Evolutionary conservation across 305 asterid species (phyloP), one percentile per base, ranked within the genome.

Genomic region (Euphrasia arctica): DNA sequence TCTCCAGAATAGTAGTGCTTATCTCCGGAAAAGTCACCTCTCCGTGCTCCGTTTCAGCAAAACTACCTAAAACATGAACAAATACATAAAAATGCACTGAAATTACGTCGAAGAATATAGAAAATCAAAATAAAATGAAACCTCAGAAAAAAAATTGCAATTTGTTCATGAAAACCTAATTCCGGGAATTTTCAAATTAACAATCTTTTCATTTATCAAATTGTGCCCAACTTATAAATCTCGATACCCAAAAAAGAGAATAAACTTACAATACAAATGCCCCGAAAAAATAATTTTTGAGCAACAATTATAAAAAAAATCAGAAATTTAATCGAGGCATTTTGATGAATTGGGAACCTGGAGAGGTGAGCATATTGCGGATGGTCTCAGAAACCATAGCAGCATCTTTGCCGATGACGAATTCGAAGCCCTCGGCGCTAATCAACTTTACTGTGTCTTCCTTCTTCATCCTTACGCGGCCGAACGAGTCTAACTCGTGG

Each of bases 341-440:
- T 41, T 54, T 1, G 4, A 48, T 36, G 59, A 48, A 57, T 62
- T 22, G 64, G 10, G 43, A 59, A 89, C 98, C 98, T 80, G 96
- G 98, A 68, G 98, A 92, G 70, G 98, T 90, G 80, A 92, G 97
- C 98, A 92, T 92, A 85, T 87, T 92, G 71, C 93, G 96, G 77
- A 92, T 90, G 59, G 97, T 90, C 80, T 92, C 94, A 52, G 98
- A 92, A 70, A 92, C 97, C 97, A 90, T 87, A 62, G 98, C 98
- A 31, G 97, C 98, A 72, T 90, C 85, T 69, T 79, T 87, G 75
- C 86, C 90, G 66, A 92, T 74, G 66, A 90, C 79, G 77, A 92
- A 92, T 75, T 90, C 97, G 75, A 90, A 87, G 2, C 98, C 98
- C 70, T 92, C 96, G 60, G 96, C 89, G 80, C 98, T 92, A 31